A percentile compares a stretch with the other conserved stretches of the same genome.
phyloP scores from a whole-genome alignment of 805 yeast genomes.

The Teunomyces lycoperdinae region DNA sequence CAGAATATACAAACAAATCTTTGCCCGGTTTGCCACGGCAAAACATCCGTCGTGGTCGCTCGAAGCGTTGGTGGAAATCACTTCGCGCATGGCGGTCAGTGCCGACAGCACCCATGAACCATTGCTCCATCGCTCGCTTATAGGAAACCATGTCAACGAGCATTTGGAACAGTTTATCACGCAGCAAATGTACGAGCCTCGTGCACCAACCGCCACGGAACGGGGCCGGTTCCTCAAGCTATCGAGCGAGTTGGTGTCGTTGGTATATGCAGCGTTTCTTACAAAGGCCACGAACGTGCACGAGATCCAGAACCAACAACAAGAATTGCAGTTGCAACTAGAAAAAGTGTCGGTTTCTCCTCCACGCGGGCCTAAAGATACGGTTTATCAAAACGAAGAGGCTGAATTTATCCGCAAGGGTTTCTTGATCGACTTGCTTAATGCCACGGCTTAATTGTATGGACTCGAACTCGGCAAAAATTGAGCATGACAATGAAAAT shows the following conservation, averaged over 20 bases:
- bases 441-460: slow-evolving; percentile 14
- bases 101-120: not conserved
- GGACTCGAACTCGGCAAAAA: slow-evolving; percentile 43
- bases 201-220: not conserved
- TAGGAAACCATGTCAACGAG: slow-evolving; percentile 10
- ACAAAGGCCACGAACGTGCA: slow-evolving; percentile 3
- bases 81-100: slow-evolving; percentile 7
- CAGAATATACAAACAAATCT: slow-evolving; percentile 22
- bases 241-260: slow-evolving; percentile 15
- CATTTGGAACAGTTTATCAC: slow-evolving; percentile 8
- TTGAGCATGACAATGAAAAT: slow-evolving; percentile 37
- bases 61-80: slow-evolving; percentile 10
- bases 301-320: slow-evolving; percentile 1
- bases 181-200: not conserved
- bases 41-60: slow-evolving; percentile 4
- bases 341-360: not conserved
- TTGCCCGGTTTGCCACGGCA: slow-evolving; percentile 11
- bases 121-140: slow-evolving; percentile 15
- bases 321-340: slow-evolving; percentile 5
- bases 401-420: slow-evolving; percentile 19
- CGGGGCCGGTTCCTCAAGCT: slow-evolving; percentile 21
- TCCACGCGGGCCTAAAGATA: slow-evolving; percentile 6
- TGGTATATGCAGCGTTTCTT: slow-evolving; percentile 14
- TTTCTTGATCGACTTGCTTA: slow-evolving; percentile 19
- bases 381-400: slow-evolving; percentile 18